Evolutionary conservation across 306 rosid species (phyloP).

Genomic region (Vigna angularis): DNA sequence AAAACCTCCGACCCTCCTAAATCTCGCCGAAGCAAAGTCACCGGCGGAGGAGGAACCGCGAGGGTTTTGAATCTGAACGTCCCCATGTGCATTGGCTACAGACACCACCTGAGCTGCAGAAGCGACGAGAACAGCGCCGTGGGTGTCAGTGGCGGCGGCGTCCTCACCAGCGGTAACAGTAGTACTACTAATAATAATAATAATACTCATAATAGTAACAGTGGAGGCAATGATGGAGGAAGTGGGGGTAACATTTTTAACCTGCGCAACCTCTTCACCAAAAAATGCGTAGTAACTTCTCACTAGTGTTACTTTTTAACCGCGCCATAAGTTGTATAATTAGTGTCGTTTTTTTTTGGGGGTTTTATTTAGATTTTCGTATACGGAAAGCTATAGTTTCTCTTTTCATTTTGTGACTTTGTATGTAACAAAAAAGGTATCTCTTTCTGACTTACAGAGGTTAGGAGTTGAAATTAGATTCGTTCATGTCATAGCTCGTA

Average conservation of each 20-base stretch:
- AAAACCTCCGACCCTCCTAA: conserved; percentile 47
- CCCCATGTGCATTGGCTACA: conserved; percentile 82
- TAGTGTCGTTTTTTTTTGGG: background rate
- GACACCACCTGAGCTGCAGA: conserved; percentile 71
- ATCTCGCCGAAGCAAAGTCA: conserved; percentile 55
- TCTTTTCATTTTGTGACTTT: conserved; percentile 10
- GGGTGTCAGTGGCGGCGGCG: conserved; percentile 29
- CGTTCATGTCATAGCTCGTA: conserved; percentile 38
- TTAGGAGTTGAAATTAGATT: conserved; percentile 36
- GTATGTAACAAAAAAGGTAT: conserved; percentile 38
- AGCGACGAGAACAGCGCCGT: conserved; percentile 61
- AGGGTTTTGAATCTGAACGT: conserved; percentile 82
- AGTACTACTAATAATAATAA: background rate
- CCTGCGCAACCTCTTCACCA: conserved; percentile 78
- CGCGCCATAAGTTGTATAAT: conserved; percentile 1
- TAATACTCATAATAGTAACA: background rate
- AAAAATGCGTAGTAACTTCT: conserved; percentile 70
- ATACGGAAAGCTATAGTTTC: conserved; percentile 46
- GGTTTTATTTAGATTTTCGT: background rate
- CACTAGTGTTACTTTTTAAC: conserved; percentile 44
- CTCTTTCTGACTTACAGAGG: conserved; percentile 29
- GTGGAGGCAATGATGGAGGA: conserved; percentile 50
- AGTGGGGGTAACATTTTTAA: conserved; percentile 73
- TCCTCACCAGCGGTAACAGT: background rate
- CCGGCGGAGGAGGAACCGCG: conserved; percentile 34